phyloP scores from a whole-genome alignment of 192 early-diverging fungal species.

The Backusella psychrophila region DNA sequence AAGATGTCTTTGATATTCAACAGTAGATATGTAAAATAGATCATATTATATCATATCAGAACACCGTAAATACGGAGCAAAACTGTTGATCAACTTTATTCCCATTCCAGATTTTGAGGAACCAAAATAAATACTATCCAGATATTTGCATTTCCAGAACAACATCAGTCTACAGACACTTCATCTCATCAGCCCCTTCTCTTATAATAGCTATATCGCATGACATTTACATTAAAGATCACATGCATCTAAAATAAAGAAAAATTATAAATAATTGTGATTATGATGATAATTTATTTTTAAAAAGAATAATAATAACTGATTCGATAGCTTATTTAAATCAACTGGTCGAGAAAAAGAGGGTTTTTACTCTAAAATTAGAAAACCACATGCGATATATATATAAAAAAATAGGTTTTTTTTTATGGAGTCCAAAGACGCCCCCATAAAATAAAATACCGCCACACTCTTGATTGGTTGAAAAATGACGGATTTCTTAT shows the following conservation, averaged over 20 bases:
- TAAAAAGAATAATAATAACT: neutral
- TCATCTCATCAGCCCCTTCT: neutral
- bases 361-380: neutral
- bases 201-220: neutral
- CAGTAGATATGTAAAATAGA: neutral
- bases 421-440: neutral
- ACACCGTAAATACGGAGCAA: neutral
- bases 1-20: neutral
- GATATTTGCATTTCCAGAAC: neutral
- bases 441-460: neutral
- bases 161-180: neutral
- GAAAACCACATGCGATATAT: constrained; percentile 1
- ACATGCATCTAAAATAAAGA: neutral
- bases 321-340: neutral
- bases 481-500: neutral
- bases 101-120: neutral
- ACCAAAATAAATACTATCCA: neutral
- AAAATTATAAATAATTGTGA: neutral
- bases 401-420: neutral
- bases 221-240: neutral
- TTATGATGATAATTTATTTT: neutral
- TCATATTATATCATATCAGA: neutral
- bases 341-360: neutral
- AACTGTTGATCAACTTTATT: neutral
- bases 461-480: neutral